These are phyloP conservation scores for Colletotrichum sp. DNA, from an alignment of 2,329 filamentous ascomycete species.

Conservation along the genomic window DNA sequence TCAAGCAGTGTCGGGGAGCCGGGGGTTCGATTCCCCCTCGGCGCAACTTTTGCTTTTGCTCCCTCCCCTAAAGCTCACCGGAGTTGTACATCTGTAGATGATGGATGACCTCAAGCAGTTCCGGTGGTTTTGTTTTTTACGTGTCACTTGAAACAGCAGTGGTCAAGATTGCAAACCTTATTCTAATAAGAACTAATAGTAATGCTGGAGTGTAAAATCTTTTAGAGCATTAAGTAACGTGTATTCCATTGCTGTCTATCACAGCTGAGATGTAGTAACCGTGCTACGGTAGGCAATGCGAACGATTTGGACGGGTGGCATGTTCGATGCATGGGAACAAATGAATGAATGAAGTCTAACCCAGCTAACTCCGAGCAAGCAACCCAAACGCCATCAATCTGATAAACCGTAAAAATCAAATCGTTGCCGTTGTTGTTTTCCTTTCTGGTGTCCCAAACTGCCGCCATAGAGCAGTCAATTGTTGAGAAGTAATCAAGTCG, in stretches of 20 bases:
- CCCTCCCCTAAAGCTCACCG: neutral
- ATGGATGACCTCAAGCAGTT: neutral
- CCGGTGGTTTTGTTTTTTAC: neutral
- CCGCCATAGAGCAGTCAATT: neutral
- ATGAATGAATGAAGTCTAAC: neutral
- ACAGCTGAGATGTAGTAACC: neutral
- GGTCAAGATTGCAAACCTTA: neutral
- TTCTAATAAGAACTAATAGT: neutral
- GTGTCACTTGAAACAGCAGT: neutral
- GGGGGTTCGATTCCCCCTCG: constrained; percentile 22
- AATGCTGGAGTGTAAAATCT: neutral
- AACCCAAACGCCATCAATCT: neutral
- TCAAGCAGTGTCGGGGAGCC: constrained; percentile 19
- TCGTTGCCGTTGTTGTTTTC: neutral
- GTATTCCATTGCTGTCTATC: neutral
- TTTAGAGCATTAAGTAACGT: neutral
- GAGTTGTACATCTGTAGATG: neutral
- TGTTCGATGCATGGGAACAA: neutral
- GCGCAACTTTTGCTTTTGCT: neutral
- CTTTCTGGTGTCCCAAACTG: neutral
- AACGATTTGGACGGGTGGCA: neutral
- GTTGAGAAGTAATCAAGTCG: neutral
- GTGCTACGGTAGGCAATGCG: neutral
- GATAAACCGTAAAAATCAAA: neutral
- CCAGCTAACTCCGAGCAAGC: neutral